Base-by-base conservation (phyloP, 2,329 filamentous ascomycete genomes). In the Lachnellula cervina region DNA sequence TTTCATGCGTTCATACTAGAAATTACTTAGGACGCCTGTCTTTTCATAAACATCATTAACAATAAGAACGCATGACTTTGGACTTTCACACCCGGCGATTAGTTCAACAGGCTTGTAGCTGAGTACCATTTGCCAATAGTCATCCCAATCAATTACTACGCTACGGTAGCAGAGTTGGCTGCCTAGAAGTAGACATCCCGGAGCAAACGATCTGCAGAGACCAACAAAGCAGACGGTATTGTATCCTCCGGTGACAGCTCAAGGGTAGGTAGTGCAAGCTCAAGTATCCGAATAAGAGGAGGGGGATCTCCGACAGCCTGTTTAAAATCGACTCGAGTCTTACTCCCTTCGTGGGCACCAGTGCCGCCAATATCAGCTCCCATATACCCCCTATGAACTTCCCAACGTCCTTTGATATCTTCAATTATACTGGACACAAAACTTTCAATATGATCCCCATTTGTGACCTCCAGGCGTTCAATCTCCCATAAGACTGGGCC, bases 191-290 rank as follows among this genome's bases (percentile, higher is more conserved):
- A 45, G 2, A 52, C n/a, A 37, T 46, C 19, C 14, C 16, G 38
- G 8, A 52, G 28, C 28, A 52, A 19, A 4, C n/a, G 21, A 21
- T 46, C 42, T 13, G 17, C 5, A 23, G 40, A 16, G 6, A 17
- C 35, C 17, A 16, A 19, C n/a, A 42, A 17, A 43, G 17, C 19
- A 23, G 17, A n/a, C 13, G 28, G 38, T 34, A 37, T 21, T 7
- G 17, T 21, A 35, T 45, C 40, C 11, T 37, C 25, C 4, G 16
- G 17, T 4, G 17, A 8, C 2, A 19, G 19, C n/a, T 52, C 50
- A 19, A 52, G 50, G 58, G 50, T 50, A 6, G 52, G 52, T 17
- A 55, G 32, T 13, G 47, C 55, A 35, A 53, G n/a, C 19, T 50
- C 34, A 34, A 46, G 47, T 32, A 57, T 50, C 25, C 51, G 44